A percentile compares a stretch with the other conserved stretches of the same genome.
These are phyloP conservation scores for Effrenium voratum DNA, from an alignment of 73 alveolate genomes.

Conservation along the genomic window DNA sequence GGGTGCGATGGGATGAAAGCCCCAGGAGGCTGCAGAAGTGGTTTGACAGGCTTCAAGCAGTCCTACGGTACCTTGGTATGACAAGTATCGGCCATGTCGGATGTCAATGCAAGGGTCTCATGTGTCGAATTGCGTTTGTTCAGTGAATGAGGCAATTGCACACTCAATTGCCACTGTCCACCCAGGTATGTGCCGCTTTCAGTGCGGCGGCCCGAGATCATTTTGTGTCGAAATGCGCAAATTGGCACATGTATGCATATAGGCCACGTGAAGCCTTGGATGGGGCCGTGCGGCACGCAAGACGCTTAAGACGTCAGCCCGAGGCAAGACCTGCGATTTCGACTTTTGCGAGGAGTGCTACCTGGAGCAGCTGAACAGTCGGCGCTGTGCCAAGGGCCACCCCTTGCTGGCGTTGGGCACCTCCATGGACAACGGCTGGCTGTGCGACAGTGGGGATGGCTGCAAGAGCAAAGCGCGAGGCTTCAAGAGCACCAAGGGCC, in stretches of 20 bases:
- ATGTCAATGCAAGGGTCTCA: background rate
- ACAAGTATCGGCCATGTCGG: background rate
- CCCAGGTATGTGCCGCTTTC: slow-evolving; percentile 15
- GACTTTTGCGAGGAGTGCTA: slow-evolving; percentile 89
- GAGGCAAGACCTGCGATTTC: slow-evolving; percentile 41
- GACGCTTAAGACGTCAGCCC: background rate
- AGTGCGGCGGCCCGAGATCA: background rate
- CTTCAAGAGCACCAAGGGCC: slow-evolving; percentile 20
- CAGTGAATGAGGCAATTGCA: background rate
- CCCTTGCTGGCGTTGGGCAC: slow-evolving; percentile 21
- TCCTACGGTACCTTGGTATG: slow-evolving; percentile 3
- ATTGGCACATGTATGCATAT: background rate
- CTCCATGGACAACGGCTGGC: slow-evolving; percentile 52
- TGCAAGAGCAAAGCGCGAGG: slow-evolving; percentile 65
- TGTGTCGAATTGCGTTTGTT: background rate
- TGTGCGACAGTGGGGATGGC: slow-evolving; percentile 16
- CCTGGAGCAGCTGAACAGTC: slow-evolving; percentile 74
- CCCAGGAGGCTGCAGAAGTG: slow-evolving; percentile 87
- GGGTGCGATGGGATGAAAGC: slow-evolving; percentile 19
- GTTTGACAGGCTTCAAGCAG: slow-evolving; percentile 63
- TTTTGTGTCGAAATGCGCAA: background rate
- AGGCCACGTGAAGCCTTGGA: background rate
- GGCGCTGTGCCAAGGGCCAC: slow-evolving; percentile 58
- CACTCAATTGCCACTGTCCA: background rate
- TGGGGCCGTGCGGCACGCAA: background rate